Percentiles rank a stretch among this genome's conserved stretches.
Conservation (phyloP, 306 rosid species). For the Cyamopsis tetragonoloba region DNA sequence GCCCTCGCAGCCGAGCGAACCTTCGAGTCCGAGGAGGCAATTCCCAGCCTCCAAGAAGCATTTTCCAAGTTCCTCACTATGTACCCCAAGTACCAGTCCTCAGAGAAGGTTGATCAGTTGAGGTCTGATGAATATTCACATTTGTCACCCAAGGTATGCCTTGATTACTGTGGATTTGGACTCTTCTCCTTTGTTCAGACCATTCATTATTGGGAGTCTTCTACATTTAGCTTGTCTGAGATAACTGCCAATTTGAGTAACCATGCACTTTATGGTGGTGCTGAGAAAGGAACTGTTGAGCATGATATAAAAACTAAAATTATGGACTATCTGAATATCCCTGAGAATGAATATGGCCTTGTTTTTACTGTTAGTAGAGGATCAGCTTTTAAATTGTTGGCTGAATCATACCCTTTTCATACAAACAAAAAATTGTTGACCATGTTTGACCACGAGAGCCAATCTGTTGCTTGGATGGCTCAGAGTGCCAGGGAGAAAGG, state of each 20-base stretch:
- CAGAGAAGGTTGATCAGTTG: conserved; percentile 86
- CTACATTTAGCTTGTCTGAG: conserved; percentile 94
- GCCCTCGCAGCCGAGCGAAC: conserved; percentile 85
- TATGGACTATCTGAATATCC: conserved; percentile 93
- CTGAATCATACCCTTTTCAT: conserved; percentile 91
- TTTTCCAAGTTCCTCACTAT: conserved; percentile 76
- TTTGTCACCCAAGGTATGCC: conserved; percentile 92
- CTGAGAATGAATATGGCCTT: conserved; percentile 91
- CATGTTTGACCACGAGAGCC: conserved; percentile 97
- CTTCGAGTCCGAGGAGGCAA: conserved; percentile 60
- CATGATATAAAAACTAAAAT: conserved; percentile 78
- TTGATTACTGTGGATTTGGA: conserved; percentile 97
- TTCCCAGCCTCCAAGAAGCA: conserved; percentile 61
- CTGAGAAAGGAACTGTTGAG: conserved; percentile 84
- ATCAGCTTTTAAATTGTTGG: conserved; percentile 79
- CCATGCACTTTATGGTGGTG: conserved; percentile 90
- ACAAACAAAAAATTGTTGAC: conserved; percentile 84
- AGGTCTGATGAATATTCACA: conserved; percentile 83
- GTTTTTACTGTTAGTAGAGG: conserved; percentile 98
- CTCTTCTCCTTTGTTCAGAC: conserved; percentile 90
- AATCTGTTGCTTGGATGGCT: conserved; percentile 93
- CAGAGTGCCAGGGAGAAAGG: conserved; percentile 91
- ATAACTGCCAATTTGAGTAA: conserved; percentile 92
- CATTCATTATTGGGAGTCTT: conserved; percentile 89
- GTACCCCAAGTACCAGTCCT: conserved; percentile 83